Percentiles rank a stretch among this genome's conserved stretches.
These are phyloP conservation scores for Sordariomycetes sp. DNA, from an alignment of 2,329 filamentous ascomycete species.

Conservation along the genomic window DNA sequence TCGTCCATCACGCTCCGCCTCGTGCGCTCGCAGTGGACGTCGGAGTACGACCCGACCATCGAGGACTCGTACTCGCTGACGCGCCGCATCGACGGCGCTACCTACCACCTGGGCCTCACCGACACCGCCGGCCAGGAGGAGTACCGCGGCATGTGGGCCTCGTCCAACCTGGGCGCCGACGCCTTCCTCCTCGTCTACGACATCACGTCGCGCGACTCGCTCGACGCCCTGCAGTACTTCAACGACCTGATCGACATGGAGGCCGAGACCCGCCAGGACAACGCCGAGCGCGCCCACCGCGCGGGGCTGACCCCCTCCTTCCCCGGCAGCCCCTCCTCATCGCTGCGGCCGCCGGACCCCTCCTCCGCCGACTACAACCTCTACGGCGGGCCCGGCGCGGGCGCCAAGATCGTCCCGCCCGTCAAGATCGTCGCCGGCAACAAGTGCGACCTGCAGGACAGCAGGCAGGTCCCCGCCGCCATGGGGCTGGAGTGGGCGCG, in stretches of 20 bases:
- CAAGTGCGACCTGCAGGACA: conserved; percentile 71
- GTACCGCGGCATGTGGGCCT: conserved; percentile 79
- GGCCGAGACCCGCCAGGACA: conserved; percentile 57
- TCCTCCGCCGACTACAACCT: conserved; percentile 13
- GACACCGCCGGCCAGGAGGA: conserved; percentile 87
- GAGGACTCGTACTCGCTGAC: conserved; percentile 81
- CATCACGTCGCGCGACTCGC: conserved; percentile 60
- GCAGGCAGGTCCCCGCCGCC: conserved; percentile 57
- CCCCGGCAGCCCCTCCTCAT: not conserved
- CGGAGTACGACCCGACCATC: conserved; percentile 72
- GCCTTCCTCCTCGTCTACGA: conserved; percentile 84
- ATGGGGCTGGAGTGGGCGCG: conserved; percentile 70
- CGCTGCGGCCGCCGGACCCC: not conserved
- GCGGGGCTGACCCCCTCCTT: conserved; percentile 23
- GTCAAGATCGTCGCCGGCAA: conserved; percentile 80
- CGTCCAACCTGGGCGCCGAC: conserved; percentile 67
- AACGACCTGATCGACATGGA: conserved; percentile 79
- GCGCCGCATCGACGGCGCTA: conserved; percentile 67
- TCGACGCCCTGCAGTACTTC: conserved; percentile 67
- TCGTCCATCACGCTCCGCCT: conserved; percentile 76
- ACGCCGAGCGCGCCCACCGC: conserved; percentile 39
- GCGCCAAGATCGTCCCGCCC: conserved; percentile 49
- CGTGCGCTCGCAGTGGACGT: conserved; percentile 74
- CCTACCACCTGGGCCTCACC: conserved; percentile 68
- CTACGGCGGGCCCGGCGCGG: conserved; percentile 19